phyloP scores from a whole-genome alignment of 108 stramenopile species.

The Skeletonema potamos region DNA sequence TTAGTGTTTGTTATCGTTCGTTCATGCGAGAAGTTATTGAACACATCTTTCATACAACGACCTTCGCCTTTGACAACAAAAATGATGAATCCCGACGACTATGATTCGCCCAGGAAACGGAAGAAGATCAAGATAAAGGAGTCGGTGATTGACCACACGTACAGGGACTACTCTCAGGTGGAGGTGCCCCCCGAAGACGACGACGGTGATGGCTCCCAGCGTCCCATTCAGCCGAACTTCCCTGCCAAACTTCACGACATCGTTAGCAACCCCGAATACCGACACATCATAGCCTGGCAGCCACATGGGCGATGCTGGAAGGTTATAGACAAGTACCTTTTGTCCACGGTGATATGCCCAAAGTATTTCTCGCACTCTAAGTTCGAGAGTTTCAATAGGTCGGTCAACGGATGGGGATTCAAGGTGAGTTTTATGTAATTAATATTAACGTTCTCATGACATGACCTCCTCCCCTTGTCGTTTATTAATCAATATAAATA shows the following conservation, averaged over 20 bases:
- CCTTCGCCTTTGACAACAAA: neutral
- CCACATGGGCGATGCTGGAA: constrained; percentile 40
- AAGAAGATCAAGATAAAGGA: constrained; percentile 25
- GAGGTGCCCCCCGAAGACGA: constrained; percentile 17
- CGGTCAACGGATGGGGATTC: constrained; percentile 52
- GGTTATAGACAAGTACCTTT: constrained; percentile 23
- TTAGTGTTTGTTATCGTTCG: neutral
- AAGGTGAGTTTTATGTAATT: constrained; percentile 14
- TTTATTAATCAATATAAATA: neutral
- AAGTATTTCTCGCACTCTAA: constrained; percentile 34
- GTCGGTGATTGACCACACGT: constrained; percentile 35
- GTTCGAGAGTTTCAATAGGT: constrained; percentile 38
- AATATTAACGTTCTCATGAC: too few relatives aligned
- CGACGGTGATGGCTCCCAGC: constrained; percentile 13
- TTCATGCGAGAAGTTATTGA: neutral
- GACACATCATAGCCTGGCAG: constrained; percentile 33
- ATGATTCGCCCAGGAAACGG: constrained; percentile 18
- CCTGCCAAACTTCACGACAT: constrained; percentile 41
- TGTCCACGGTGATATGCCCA: constrained; percentile 28
- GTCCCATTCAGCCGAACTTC: constrained; percentile 23
- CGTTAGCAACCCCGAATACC: constrained; percentile 15
- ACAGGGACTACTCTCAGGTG: constrained; percentile 27
- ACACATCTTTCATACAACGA: neutral
- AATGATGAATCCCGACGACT: constrained; percentile 10
- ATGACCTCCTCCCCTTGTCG: too few relatives aligned